A percentile compares a stretch with the other conserved stretches of the same genome.
These are phyloP conservation scores for Berkeleyomyces rouxiae DNA, from an alignment of 2,329 filamentous ascomycete species.

Conservation along the genomic window DNA sequence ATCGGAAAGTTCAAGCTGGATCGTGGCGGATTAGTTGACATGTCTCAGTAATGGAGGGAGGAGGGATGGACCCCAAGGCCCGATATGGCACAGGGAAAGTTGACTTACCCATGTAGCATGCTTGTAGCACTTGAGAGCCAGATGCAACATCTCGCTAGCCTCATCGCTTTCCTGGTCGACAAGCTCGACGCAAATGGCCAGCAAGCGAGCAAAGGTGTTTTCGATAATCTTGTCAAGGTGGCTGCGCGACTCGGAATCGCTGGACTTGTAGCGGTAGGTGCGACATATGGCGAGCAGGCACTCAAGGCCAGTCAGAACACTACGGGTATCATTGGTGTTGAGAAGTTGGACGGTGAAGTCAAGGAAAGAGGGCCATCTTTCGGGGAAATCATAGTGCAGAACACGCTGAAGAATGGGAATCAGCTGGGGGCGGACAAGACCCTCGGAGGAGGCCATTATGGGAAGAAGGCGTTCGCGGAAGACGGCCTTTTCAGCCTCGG, in stretches of 20 bases:
- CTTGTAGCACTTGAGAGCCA: conserved; percentile 93
- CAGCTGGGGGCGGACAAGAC: conserved; percentile 77
- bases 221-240: conserved; percentile 94
- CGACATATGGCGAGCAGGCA: conserved; percentile 89
- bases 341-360: conserved; percentile 81
- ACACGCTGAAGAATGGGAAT: conserved; percentile 92
- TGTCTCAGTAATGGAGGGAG: neutral
- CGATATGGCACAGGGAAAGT: neutral
- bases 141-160: conserved; percentile 89
- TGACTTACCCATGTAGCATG: conserved; percentile 74
- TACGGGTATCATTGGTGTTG: conserved; percentile 67
- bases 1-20: conserved; percentile 67
- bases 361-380: conserved; percentile 87
- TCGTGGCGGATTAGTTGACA: neutral
- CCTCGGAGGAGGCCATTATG: conserved; percentile 63
- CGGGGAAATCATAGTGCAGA: conserved; percentile 86
- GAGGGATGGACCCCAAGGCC: too few relatives aligned
- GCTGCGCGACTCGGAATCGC: conserved; percentile 55
- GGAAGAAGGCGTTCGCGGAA: conserved; percentile 82
- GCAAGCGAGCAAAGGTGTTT: conserved; percentile 71
- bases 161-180: conserved; percentile 85
- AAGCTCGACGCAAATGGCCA: conserved; percentile 74
- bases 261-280: conserved; percentile 81
- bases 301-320: conserved; percentile 84
- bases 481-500: conserved; percentile 74